These are phyloP conservation scores for Ceratopteris richardii DNA, from an alignment of 75 land plant genomes.

Conservation along the genomic window DNA sequence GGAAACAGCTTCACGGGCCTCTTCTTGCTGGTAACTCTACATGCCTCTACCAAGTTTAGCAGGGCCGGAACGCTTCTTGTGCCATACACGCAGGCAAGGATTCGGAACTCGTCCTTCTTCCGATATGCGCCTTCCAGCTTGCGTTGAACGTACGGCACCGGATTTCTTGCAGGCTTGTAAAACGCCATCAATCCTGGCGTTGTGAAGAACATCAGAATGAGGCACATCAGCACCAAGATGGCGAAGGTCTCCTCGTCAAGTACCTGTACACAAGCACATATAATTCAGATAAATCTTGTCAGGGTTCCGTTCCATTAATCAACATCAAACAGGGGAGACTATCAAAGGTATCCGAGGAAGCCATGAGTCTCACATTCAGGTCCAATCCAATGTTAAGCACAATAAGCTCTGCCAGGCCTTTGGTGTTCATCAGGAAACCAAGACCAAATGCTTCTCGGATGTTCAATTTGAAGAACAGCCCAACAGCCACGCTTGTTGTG, in stretches of 20 bases:
- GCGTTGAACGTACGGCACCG: constrained; percentile 7
- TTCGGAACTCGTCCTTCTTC: constrained; percentile 33
- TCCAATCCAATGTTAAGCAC: constrained; percentile 31
- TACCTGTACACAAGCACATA: constrained; percentile 6
- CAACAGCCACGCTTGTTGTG: constrained; percentile 20
- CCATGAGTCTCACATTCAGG: background rate
- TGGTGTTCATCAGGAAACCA: constrained; percentile 41
- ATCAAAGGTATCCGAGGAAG: background rate
- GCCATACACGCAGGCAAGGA: constrained; percentile 44
- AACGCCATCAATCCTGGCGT: constrained; percentile 25
- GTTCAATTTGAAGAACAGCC: constrained; percentile 17
- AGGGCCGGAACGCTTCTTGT: constrained; percentile 38
- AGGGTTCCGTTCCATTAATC: too few species aligned
- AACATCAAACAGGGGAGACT: background rate
- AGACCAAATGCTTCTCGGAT: constrained; percentile 16
- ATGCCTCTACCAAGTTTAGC: constrained; percentile 39
- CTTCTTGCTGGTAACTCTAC: constrained; percentile 6
- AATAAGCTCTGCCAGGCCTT: constrained; percentile 47
- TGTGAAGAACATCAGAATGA: constrained; percentile 29
- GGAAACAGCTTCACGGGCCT: constrained; percentile 24
- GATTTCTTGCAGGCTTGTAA: constrained; percentile 18
- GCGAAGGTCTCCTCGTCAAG: constrained; percentile 10
- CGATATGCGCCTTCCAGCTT: constrained; percentile 8
- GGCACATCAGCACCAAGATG: constrained; percentile 14
- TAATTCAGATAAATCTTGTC: too few species aligned